A percentile compares a stretch with the other conserved stretches of the same genome.
Conservation (phyloP, 371 early-diverging fungal genomes). For the Apophysomyces variabilis region DNA sequence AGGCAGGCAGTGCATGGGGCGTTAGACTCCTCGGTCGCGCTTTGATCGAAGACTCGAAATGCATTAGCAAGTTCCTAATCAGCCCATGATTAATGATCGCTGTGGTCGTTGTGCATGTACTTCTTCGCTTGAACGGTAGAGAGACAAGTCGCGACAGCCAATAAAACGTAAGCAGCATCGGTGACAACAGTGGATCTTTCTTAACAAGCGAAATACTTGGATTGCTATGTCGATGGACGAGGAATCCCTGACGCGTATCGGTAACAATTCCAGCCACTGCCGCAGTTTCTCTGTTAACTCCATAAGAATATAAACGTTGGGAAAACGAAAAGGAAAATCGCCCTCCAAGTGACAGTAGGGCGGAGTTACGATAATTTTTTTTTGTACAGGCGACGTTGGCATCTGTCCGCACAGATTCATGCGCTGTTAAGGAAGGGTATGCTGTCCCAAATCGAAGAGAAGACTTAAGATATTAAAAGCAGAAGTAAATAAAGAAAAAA, state of each 20-base stretch:
- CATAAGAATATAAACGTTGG: not conserved
- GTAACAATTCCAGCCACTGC: not conserved
- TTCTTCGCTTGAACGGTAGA: constrained; percentile 31
- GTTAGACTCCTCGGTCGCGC: not conserved
- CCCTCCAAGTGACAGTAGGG: no score
- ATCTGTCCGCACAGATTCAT: no score
- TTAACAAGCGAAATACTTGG: constrained; percentile 22
- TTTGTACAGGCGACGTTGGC: no score
- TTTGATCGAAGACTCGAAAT: constrained; percentile 14
- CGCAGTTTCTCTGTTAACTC: constrained; percentile 1
- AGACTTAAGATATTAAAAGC: no score
- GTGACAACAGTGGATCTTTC: constrained; percentile 31
- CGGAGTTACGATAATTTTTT: no score
- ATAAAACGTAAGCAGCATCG: constrained; percentile 47
- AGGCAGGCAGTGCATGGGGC: constrained; percentile 51
- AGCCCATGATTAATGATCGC: not conserved
- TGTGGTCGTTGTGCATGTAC: constrained; percentile 11
- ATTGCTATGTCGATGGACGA: not conserved
- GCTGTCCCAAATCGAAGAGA: no score
- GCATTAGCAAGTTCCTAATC: constrained; percentile 25
- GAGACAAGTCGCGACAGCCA: constrained; percentile 22
- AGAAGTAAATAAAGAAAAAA: no score
- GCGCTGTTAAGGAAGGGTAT: no score
- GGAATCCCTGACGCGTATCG: not conserved
- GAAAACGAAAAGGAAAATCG: no score